These are phyloP conservation scores for Agaricus sinodeliciosus DNA, from an alignment of 768 basidiomycete genomes.

Conservation along the genomic window DNA sequence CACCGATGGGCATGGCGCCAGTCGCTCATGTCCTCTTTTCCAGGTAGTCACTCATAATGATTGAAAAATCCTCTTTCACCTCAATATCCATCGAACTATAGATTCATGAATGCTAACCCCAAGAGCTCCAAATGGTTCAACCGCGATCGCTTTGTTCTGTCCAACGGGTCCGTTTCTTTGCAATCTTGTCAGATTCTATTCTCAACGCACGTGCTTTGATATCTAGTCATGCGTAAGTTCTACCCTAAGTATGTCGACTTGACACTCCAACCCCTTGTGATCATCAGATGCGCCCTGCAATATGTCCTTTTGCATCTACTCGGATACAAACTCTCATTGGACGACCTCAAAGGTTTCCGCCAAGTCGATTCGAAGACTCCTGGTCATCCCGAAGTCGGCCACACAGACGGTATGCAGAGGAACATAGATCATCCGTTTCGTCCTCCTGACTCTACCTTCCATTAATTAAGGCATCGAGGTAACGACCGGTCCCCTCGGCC, in stretches of 20 bases:
- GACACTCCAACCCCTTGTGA: slow-evolving; percentile 4
- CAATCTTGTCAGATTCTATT: background rate
- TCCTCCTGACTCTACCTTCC: background rate
- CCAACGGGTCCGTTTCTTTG: slow-evolving; percentile 70
- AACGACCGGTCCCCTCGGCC: slow-evolving; percentile 94
- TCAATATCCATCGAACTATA: slow-evolving; percentile 19
- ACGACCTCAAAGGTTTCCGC: slow-evolving; percentile 91
- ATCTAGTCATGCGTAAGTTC: slow-evolving; percentile 64
- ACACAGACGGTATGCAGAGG: slow-evolving; percentile 36
- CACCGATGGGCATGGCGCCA: slow-evolving; percentile 92
- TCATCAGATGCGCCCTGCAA: slow-evolving; percentile 79
- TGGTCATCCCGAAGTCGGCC: slow-evolving; percentile 81
- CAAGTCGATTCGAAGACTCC: slow-evolving; percentile 88
- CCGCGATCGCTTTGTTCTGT: slow-evolving; percentile 94
- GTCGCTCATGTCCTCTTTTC: slow-evolving; percentile 77
- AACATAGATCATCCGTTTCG: too few relatives aligned
- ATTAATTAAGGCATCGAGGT: slow-evolving; percentile 61
- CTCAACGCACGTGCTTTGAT: slow-evolving; percentile 10
- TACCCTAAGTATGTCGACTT: background rate
- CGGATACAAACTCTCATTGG: slow-evolving; percentile 87
- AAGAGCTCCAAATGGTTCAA: slow-evolving; percentile 91
- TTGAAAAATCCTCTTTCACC: slow-evolving; percentile 5
- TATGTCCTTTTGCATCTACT: slow-evolving; percentile 88
- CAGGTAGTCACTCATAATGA: slow-evolving; percentile 33
- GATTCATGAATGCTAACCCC: slow-evolving; percentile 86